phyloP scores from a whole-genome alignment of 1,284 basidiomycete genomes.

The Cryptococcus jaspeensis region DNA sequence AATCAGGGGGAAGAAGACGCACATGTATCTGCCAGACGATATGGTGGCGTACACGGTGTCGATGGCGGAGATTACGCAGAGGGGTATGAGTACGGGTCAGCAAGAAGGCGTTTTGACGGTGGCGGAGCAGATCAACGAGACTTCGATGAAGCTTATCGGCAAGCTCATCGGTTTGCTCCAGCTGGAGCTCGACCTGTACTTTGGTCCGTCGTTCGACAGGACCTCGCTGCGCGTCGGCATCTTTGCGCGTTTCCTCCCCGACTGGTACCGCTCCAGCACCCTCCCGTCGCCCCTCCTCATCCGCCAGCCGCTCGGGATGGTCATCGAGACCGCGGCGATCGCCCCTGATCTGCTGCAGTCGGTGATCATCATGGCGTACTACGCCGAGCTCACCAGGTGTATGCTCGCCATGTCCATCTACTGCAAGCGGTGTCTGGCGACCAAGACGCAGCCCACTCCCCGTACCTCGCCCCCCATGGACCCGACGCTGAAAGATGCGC shows the following conservation, averaged over 20 bases:
- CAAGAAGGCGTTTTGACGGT: slow-evolving; percentile 54
- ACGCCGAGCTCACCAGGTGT: slow-evolving; percentile 78
- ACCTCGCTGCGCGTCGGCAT: slow-evolving; percentile 74
- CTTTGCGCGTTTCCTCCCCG: slow-evolving; percentile 79
- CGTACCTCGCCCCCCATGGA: slow-evolving; percentile 51
- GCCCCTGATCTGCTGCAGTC: slow-evolving; percentile 83
- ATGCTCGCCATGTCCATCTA: slow-evolving; percentile 67
- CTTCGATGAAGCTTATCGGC: slow-evolving; percentile 72
- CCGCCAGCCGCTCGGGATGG: slow-evolving; percentile 79
- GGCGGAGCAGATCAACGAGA: slow-evolving; percentile 72
- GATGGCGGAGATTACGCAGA: slow-evolving; percentile 74
- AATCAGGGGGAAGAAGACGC: slow-evolving; percentile 44
- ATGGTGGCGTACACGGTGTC: slow-evolving; percentile 84
- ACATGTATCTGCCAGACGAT: slow-evolving; percentile 82
- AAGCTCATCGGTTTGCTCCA: slow-evolving; percentile 67
- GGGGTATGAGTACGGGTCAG: slow-evolving; percentile 59
- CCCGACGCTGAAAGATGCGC: slow-evolving; percentile 30
- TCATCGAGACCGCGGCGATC: slow-evolving; percentile 83
- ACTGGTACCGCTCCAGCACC: slow-evolving; percentile 77
- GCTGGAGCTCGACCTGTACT: slow-evolving; percentile 48
- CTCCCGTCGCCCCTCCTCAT: slow-evolving; percentile 75
- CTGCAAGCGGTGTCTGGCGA: slow-evolving; percentile 40
- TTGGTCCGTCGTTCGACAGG: slow-evolving; percentile 57
- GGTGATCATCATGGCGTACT: slow-evolving; percentile 80
- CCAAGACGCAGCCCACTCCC: slow-evolving; percentile 42